These are phyloP conservation scores for Pycnococcus provasolii DNA, from an alignment of 139 green algal genomes.

Conservation along the genomic window DNA sequence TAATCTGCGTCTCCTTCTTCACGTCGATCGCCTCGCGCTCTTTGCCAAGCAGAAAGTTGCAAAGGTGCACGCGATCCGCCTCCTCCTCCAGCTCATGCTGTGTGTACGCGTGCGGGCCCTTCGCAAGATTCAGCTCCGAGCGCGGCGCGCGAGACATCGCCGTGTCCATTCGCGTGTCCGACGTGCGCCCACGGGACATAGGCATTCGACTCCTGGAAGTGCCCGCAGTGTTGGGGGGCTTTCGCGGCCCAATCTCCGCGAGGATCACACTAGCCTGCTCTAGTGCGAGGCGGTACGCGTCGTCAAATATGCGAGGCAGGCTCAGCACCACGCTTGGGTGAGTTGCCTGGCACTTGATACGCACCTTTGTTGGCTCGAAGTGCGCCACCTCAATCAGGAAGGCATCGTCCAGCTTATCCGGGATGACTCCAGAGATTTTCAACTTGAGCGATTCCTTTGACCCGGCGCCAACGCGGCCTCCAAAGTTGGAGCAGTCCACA, in stretches of 20 bases:
- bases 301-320: conserved; percentile 43
- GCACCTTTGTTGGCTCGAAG: conserved; percentile 56
- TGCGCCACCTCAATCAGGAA: conserved; percentile 59
- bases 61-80: conserved; percentile 49
- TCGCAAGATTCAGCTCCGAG: too few relatives aligned
- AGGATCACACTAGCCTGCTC: not conserved
- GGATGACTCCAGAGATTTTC: conserved; percentile 45
- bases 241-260: not conserved
- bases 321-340: conserved; percentile 46
- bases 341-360: conserved; percentile 49
- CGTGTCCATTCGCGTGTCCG: too few relatives aligned
- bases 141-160: too few relatives aligned
- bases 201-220: too few relatives aligned
- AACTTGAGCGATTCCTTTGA: conserved; percentile 42
- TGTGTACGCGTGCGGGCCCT: too few relatives aligned
- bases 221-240: too few relatives aligned
- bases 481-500: conserved; percentile 27
- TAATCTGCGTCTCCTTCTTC: not conserved
- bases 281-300: conserved; percentile 23
- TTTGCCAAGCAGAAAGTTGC: conserved; percentile 30
- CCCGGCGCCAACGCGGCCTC: conserved; percentile 36
- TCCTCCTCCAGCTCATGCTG: conserved; percentile 42
- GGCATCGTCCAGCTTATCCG: conserved; percentile 51
- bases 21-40: not conserved
- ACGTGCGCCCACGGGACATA: too few relatives aligned